Evolutionary conservation across 225 moss, liverwort and hornwort species (phyloP), one percentile per base, ranked within the genome.

Genomic region (Pseudisothecium myosuroides): DNA sequence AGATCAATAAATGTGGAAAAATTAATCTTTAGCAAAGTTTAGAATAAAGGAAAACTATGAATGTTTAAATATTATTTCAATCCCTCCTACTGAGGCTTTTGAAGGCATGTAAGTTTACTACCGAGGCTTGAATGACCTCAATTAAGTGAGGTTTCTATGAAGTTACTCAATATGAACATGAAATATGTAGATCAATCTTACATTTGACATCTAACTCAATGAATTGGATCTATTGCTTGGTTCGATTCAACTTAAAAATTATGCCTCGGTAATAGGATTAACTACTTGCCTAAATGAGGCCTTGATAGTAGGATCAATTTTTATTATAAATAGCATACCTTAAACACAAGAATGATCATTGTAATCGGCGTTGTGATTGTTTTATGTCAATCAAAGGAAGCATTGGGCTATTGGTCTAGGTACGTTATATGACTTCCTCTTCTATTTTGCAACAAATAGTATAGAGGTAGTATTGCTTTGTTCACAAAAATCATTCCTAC

Each of bases 111-210:
- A 54, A 54, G 18, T 55, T 55, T 7, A 55, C 55, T 55, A 55
- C 18, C 18, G 5, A 55, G 7, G 55, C 12, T 66, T 83, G 26
- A 66, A 11, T 50, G 19, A 67, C n/a, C n/a, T 14, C 8, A n/a
- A 54, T 6, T 10, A 13, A 28, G 8, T 0, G 2, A 52, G 6
- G 4, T 28, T 28, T 68, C 0, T 26, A 0, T 29, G 0, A 83
- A 64, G 52, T 14, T 14, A 52, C 0, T 67, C 9, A 20, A 52
- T n/a, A 19, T 12, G 20, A n/a, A 54, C 12, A 36, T 77, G 10
- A 66, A n/a, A 16, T 7, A 9, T 67, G 3, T 19, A 26, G 6
- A 17, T 2, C 5, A 58, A 83, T 49, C 14, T 12, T 64, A 50
- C 12, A 4, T 65, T 47, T 7, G 17, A 50, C 5, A 49, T 49